phyloP scores from a whole-genome alignment of 202 grass and related monocot species.

The Eragrostis tef region DNA sequence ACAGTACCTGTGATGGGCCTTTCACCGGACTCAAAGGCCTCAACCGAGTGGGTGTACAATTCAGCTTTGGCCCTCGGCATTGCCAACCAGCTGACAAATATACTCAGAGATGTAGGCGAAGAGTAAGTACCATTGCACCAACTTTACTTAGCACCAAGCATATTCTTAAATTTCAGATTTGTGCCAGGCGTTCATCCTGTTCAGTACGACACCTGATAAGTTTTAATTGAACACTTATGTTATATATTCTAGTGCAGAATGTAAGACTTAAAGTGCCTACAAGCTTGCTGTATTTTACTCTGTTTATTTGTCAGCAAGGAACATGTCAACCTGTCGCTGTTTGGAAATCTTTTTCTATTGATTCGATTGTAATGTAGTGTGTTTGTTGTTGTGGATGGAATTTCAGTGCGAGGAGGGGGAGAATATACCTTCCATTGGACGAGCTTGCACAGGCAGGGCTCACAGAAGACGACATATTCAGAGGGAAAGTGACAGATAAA shows the following conservation, averaged over 20 bases:
- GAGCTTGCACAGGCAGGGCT: constrained; percentile 72
- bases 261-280: not conserved
- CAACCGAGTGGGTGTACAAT: constrained; percentile 74
- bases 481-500: constrained; percentile 83
- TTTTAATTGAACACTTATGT: not conserved
- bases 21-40: constrained; percentile 72
- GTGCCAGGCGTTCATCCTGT: not conserved
- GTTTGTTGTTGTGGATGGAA: constrained; percentile 48
- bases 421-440: constrained; percentile 95
- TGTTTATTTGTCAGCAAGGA: constrained; percentile 13
- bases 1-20: constrained; percentile 96
- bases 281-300: constrained; percentile 16
- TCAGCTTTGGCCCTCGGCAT: constrained; percentile 87
- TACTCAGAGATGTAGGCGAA: constrained; percentile 93
- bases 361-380: constrained; percentile 13
- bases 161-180: not conserved
- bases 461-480: constrained; percentile 82
- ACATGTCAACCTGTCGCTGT: constrained; percentile 7
- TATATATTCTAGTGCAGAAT: not conserved
- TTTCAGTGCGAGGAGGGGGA: constrained; percentile 82
- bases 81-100: constrained; percentile 97
- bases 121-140: constrained; percentile 64
- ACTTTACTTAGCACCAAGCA: not conserved
- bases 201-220: not conserved
- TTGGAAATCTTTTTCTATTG: not conserved